Conservation (phyloP, 306 rosid species). For the Cicer chorassanicum region DNA sequence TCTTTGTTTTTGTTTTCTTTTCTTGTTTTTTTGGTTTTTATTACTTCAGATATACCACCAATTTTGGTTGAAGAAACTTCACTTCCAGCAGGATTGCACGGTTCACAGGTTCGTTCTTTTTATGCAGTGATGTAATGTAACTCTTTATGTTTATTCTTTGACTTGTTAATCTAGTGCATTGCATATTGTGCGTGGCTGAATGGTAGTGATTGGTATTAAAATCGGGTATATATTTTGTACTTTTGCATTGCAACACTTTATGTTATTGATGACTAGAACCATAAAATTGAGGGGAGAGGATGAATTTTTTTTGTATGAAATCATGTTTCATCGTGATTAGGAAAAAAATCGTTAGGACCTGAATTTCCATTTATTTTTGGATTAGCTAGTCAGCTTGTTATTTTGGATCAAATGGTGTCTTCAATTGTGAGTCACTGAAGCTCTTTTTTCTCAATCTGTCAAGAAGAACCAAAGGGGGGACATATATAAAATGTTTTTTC, state of each 20-base stretch:
- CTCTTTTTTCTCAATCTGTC: slow-evolving; percentile 5
- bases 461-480: neutral
- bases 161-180: slow-evolving; percentile 26
- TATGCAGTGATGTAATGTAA: slow-evolving; percentile 14
- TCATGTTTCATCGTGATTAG: slow-evolving; percentile 25
- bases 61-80: slow-evolving; percentile 64
- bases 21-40: neutral
- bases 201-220: slow-evolving; percentile 18
- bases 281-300: slow-evolving; percentile 24
- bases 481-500: slow-evolving; percentile 8
- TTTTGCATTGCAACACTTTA: slow-evolving; percentile 7
- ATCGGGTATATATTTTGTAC: neutral
- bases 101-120: slow-evolving; percentile 59
- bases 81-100: slow-evolving; percentile 50
- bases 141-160: neutral
- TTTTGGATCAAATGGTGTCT: slow-evolving; percentile 39
- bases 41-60: slow-evolving; percentile 59
- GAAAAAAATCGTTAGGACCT: neutral
- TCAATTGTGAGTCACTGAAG: slow-evolving; percentile 15
- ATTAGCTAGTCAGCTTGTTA: slow-evolving; percentile 16
- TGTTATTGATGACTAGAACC: slow-evolving; percentile 18
- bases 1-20: neutral
- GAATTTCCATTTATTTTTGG: slow-evolving; percentile 17
- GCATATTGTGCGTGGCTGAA: slow-evolving; percentile 22
- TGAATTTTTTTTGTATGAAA: neutral